Evolutionary conservation across 108 stramenopile species (phyloP), one percentile per base, ranked within the genome.

Genomic region (Skeletonema grethae): DNA sequence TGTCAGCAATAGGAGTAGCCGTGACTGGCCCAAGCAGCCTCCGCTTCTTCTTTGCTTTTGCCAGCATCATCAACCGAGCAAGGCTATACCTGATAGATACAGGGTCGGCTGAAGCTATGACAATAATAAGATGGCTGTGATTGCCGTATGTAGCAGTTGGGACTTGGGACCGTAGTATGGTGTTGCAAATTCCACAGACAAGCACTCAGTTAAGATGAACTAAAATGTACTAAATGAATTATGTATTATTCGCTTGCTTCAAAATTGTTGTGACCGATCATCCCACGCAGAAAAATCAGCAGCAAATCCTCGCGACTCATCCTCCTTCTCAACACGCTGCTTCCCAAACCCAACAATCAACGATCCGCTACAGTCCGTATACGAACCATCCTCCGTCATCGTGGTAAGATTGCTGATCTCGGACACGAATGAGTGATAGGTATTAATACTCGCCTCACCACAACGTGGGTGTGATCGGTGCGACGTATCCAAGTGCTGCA

Each of bases 241-340:
- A 43, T 43, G 15, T 15, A 9, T 0, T 43, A 43, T 43, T 41
- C 5, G 15, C 15, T 43, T 4, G 41, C 15, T 43, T 43, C 41
- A 43, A 13, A 43, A 12, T 39, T 12, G 10, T 2, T 53, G 20
- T 53, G 22, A 53, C n/a, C 50, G 50, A 7, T 53, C 22, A 53
- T 53, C 50, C 50, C 50, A 53, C 18, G 50, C 50, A 24, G 50
- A 53, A 22, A 53, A 53, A 53, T 53, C 50, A 22, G 50, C 50
- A 53, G 50, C 50, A 53, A 53, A 53, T 7, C 50, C 50, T n/a
- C 50, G 50, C 7, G 50, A 53, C 22, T 24, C 50, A 53, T 53
- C 50, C 20, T 53, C 50, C 8, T 53, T n/a, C 50, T 53, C 50
- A 53, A 9, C 8, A 53, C 1, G n/a, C 22, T 53, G 18, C 50